Evolutionary conservation across 179 eudicot species (phyloP), one percentile per base, ranked within the genome.

Genomic region (Patellifolia procumbens): DNA sequence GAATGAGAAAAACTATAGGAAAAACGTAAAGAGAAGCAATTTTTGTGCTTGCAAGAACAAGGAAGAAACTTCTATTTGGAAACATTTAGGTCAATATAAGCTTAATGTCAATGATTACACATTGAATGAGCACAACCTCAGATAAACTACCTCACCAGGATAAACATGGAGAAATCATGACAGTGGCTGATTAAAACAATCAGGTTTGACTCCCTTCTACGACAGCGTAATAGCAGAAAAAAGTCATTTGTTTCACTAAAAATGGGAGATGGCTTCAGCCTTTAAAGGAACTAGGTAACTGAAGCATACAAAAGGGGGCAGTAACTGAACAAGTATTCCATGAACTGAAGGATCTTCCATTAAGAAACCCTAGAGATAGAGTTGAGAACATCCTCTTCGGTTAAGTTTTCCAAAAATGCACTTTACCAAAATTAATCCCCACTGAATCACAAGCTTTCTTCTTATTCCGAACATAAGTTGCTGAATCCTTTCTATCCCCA

Each of bases 311-410:
- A 88, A 84, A 78, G 99, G 99, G 60, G 93, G 87, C 72, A 95
- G 99, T 72, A 95, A 84, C 83, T 93, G 97, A 84, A 95, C 97
- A 76, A 95, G 97, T 75, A 93, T 95, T 62, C 97, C 97, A 77
- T 95, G 91, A 78, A 90, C 90, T 28, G 89, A 71, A 66, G 92
- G 85, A 71, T 95, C 97, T 77, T 82, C 95, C 77, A 93, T 95
- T 82, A 93, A 95, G n/a, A n/a, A n/a, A n/a, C n/a, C 83, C 43
- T 74, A 52, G 89, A 75, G 52, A 95, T 91, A 81, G 84, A 76
- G 75, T 83, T 73, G 15, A 95, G 91, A 70, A 93, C 97, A 80
- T 93, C 97, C 83, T 89, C 72, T 79, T 93, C 97, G 0, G 93
- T 83, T 1, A 87, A 86, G 73, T 75, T 77, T 79, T 89, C 97